These are phyloP conservation scores for Schwanniomyces etchellsii DNA, from an alignment of 1,139 yeast species.

Conservation along the genomic window DNA sequence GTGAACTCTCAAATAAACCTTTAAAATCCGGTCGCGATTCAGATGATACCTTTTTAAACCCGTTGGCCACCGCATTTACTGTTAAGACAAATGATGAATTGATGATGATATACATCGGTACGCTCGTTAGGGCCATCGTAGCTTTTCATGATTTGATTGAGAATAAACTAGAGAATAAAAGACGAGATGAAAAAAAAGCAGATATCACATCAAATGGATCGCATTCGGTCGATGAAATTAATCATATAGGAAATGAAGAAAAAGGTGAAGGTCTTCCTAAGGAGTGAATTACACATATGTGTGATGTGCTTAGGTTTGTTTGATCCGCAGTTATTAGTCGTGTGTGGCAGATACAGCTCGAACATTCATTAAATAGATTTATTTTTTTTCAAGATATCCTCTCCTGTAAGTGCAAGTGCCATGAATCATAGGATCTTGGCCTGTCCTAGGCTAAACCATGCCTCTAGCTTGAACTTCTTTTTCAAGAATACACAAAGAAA, in stretches of 20 bases:
- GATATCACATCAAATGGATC: slow-evolving; percentile 2
- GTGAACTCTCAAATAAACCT: slow-evolving; percentile 12
- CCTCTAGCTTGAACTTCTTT: slow-evolving; percentile 33
- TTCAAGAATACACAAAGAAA: slow-evolving; percentile 32
- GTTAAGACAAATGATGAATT: slow-evolving; percentile 92
- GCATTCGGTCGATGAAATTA: neutral
- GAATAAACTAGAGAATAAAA: slow-evolving; percentile 82
- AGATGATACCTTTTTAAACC: slow-evolving; percentile 22
- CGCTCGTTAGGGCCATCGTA: slow-evolving; percentile 87
- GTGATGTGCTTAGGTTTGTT: neutral
- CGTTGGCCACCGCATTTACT: slow-evolving; percentile 75
- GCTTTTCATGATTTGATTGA: slow-evolving; percentile 97
- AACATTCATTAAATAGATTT: neutral
- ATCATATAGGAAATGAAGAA: slow-evolving; percentile 6
- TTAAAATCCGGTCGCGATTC: slow-evolving; percentile 6
- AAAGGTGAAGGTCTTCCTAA: slow-evolving; percentile 7
- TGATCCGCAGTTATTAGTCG: too few species aligned
- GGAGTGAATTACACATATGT: slow-evolving; percentile 6
- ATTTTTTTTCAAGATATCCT: neutral
- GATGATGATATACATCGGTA: slow-evolving; percentile 87
- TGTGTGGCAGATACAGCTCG: too few species aligned
- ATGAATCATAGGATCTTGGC: slow-evolving; percentile 20
- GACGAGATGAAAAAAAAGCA: slow-evolving; percentile 34
- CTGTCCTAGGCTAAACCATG: slow-evolving; percentile 23
- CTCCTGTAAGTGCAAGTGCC: slow-evolving; percentile 1